phyloP scores from a whole-genome alignment of 1,284 basidiomycete species.

The Caloboletus firmus region DNA sequence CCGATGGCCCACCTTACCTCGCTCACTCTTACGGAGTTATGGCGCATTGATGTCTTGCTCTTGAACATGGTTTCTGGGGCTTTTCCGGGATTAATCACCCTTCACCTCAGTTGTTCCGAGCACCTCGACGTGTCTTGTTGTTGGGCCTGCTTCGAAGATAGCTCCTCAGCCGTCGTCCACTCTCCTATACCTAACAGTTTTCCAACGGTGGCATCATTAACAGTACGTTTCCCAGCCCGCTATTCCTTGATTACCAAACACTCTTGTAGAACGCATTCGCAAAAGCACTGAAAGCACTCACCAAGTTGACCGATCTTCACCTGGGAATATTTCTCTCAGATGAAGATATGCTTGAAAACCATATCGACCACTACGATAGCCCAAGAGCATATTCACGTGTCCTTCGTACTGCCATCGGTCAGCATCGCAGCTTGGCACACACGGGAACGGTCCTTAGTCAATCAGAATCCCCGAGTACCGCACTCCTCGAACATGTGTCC shows the following conservation, averaged over 20 bases:
- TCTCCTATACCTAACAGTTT: conserved; percentile 60
- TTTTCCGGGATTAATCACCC: conserved; percentile 46
- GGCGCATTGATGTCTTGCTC: conserved; percentile 51
- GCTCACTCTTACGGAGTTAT: conserved; percentile 51
- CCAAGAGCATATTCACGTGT: conserved; percentile 23
- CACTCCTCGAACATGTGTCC: conserved; percentile 20
- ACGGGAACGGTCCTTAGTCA: conserved; percentile 27
- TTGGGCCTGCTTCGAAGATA: conserved; percentile 63
- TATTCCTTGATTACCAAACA: conserved; percentile 10
- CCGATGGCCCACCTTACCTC: conserved; percentile 37
- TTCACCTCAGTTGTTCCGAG: conserved; percentile 58
- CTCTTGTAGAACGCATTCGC: conserved; percentile 31
- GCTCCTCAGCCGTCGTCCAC: conserved; percentile 52
- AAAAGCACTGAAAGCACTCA: conserved; percentile 39
- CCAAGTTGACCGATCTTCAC: conserved; percentile 50
- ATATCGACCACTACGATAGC: conserved; percentile 42
- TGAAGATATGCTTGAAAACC: conserved; percentile 43
- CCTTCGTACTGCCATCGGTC: conserved; percentile 10
- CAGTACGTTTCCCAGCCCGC: conserved; percentile 42
- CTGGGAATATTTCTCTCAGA: conserved; percentile 61
- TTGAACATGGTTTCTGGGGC: conserved; percentile 46
- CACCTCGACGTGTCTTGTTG: conserved; percentile 57
- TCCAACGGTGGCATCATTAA: conserved; percentile 41
- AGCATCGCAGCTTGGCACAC: background rate
- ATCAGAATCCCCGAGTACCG: conserved; percentile 11